Evolutionary conservation across 768 basidiomycete species (phyloP), one percentile per base, ranked within the genome.

Genomic region (Sporobolomyces phaffii): DNA sequence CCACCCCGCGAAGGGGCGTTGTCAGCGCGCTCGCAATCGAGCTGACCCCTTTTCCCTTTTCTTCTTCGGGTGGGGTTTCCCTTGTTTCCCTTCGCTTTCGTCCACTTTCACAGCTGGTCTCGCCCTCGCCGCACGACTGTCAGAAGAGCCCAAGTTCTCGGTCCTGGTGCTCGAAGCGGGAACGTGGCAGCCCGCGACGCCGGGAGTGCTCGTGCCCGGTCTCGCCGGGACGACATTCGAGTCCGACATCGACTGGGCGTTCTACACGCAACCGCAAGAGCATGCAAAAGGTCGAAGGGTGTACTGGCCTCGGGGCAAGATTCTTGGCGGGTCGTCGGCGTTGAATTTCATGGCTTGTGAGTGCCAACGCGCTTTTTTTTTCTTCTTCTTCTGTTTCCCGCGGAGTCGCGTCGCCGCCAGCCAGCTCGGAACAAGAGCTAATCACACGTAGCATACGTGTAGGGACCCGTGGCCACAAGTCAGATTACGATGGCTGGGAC

Each of bases 91-190:
- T 7, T 40, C 22, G 36, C n/a, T 54, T 24, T 18, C 28, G n/a
- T n/a, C n/a, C 34, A 15, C 17, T 38, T 9, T 9, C 28, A 14
- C 54, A 61, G 63, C 68, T 2, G 74, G 75, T 28, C 72, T 75
- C 24, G 69, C 69, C 29, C 50, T 77, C 9, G 75, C 74, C 8
- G 40, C 72, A 0, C 72, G 75, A 28, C 60, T 76, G 34, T 69
- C 75, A 10, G 72, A 75, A 47, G 72, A 75, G 40, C 74, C 75
- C 8, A 20, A 31, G 24, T 65, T 63, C 26, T 62, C 72, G 2
- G 70, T 75, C 22, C 69, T 75, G 34, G 67, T 77, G 28, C 72
- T 75, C 34, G 75, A 76, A 65, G 74, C 76, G 2, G 75, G 76
- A 6, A 68, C 53, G 17, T 64, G 60, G 11, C 56, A 72, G 28